Percentiles rank a stretch among this genome's conserved stretches.
Evolutionary conservation across 2,329 filamentous ascomycete species (phyloP).

Genomic region (Aspergillus tubingensis): DNA sequence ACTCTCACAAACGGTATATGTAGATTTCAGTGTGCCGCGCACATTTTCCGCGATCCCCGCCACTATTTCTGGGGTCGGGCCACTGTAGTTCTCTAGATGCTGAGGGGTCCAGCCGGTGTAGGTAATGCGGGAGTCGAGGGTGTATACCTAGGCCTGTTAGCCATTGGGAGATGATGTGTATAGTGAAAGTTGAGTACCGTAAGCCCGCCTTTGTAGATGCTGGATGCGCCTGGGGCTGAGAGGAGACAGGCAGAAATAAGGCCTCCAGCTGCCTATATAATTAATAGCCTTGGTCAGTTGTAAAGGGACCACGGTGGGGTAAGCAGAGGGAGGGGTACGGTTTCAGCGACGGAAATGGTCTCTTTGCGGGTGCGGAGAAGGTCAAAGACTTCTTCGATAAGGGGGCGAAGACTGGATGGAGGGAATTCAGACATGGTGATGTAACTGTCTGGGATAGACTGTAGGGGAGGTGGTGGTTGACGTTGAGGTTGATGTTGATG

Average conservation of each 20-base stretch:
- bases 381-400: conserved; percentile 53
- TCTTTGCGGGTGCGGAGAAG: conserved; percentile 59
- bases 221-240: conserved; percentile 59
- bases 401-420: conserved; percentile 39
- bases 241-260: conserved; percentile 62
- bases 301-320: background rate
- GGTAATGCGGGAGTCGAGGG: conserved; percentile 58
- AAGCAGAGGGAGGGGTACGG: conserved; percentile 39
- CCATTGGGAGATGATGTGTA: background rate
- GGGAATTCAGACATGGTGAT: conserved; percentile 33
- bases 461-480: background rate
- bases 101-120: conserved; percentile 64
- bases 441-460: background rate
- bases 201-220: conserved; percentile 63
- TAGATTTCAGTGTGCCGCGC: conserved; percentile 56
- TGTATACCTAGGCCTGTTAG: conserved; percentile 51
- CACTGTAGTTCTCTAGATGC: conserved; percentile 55
- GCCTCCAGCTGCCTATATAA: conserved; percentile 59
- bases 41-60: conserved; percentile 58
- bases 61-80: conserved; percentile 62
- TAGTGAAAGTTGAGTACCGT: conserved; percentile 41
- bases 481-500: background rate
- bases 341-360: conserved; percentile 64
- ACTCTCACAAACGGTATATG: conserved; percentile 61
- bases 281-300: background rate